Base-by-base conservation (phyloP, 257 asterid genomes). In the Handroanthus guayacan region DNA sequence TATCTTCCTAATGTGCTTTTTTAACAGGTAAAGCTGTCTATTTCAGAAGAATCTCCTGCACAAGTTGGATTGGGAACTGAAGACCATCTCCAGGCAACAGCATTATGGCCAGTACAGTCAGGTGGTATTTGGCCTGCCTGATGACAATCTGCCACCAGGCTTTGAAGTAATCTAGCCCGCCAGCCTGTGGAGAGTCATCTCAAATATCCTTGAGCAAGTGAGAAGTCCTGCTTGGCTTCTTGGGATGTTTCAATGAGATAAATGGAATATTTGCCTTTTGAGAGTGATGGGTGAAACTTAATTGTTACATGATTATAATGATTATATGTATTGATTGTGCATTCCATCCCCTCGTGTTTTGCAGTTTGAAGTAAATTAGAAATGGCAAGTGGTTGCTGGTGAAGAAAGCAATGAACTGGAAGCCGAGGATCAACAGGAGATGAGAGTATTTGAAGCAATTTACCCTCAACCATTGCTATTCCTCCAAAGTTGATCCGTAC, bases 391-490 rank as follows among this genome's bases (percentile, higher is more conserved):
- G 31, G 88, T 77, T 75, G 84, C 88, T 2, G 97, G 92, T 13
- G 90, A 91, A 57, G 94, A 90, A 74, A 87, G 92, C 81, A 8
- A 61, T 37, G 92, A 90, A 78, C 56, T 55, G 39, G 79, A 69
- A 44, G 52, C 52, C 57, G 89, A 88, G 48, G 75, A 71, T 44
- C 77, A 80, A 70, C 84, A 94, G 48, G 92, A 83, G 79, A 82
- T 83, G 83, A 77, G 82, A 72, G 85, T 86, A 47, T 84, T 86
- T 0, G 97, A 89, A 86, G 92, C 94, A 34, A 83, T 91, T 43
- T 91, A 91, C 79, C 94, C 97, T 13, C 88, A 89, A 1, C 85
- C 86, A 62, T 87, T 91, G 81, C 90, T 70, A 91, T 91, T 76
- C 97, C 97, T 71, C 86, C 83, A 16, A 78, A 89, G 94, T 90